A percentile compares a stretch with the other conserved stretches of the same genome.
phyloP scores from a whole-genome alignment of 75 land plant species.

The Azolla pinnata region DNA sequence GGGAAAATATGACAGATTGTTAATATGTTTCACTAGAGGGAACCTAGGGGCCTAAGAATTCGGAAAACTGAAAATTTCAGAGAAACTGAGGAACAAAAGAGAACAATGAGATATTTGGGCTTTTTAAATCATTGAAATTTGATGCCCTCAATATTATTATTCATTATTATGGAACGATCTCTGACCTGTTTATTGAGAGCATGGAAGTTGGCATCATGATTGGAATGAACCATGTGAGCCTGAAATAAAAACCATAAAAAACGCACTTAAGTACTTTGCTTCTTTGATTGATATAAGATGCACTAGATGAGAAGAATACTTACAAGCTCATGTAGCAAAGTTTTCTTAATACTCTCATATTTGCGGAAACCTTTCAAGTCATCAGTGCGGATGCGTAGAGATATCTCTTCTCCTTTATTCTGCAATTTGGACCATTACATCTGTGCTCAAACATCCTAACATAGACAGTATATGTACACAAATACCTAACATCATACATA shows the following conservation, averaged over 20 bases:
- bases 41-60: too few relatives aligned
- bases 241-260: conserved; percentile 15
- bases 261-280: conserved; percentile 50
- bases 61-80: too few relatives aligned
- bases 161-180: too few relatives aligned
- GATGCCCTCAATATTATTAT: too few relatives aligned
- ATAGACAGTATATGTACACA: too few relatives aligned
- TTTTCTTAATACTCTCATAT: conserved; percentile 84
- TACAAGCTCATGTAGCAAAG: conserved; percentile 94
- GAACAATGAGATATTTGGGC: too few relatives aligned
- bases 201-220: conserved; percentile 84
- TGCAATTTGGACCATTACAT: conserved; percentile 16
- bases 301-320: conserved; percentile 8
- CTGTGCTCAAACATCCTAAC: too few relatives aligned
- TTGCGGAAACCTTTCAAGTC: conserved; percentile 94
- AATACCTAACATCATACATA: conserved; percentile 15
- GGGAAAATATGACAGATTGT: neutral
- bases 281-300: neutral
- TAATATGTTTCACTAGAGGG: too few relatives aligned
- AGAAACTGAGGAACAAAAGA: too few relatives aligned
- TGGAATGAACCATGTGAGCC: conserved; percentile 96
- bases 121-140: too few relatives aligned
- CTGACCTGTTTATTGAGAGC: conserved; percentile 83
- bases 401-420: conserved; percentile 96
- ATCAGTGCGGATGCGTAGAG: conserved; percentile 89